These are phyloP conservation scores for Populus alba DNA, from an alignment of 345 rosid genomes.

Conservation along the genomic window DNA sequence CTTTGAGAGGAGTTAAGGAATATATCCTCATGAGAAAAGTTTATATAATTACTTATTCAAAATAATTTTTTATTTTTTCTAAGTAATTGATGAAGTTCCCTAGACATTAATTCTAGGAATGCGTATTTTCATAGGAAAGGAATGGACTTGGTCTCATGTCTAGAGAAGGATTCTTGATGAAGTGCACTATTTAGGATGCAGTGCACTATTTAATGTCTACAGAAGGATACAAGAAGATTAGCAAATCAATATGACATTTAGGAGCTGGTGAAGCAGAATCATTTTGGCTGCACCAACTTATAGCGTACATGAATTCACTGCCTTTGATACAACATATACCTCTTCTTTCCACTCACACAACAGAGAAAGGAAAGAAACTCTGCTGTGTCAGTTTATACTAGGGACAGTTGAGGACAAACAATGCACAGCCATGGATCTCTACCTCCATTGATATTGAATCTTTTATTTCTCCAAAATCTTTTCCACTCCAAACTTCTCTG, in stretches of 20 bases:
- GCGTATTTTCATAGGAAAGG: too few species aligned
- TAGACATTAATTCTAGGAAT: too few species aligned
- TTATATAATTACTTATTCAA: too few species aligned
- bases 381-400: constrained; percentile 2
- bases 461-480: constrained; percentile 23
- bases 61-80: too few species aligned
- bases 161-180: too few species aligned
- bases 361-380: neutral
- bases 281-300: neutral
- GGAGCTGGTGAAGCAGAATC: neutral
- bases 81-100: too few species aligned
- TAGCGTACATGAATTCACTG: neutral
- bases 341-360: neutral
- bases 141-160: too few species aligned
- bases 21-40: too few species aligned
- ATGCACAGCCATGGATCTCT: constrained; percentile 52
- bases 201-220: too few species aligned
- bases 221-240: too few species aligned
- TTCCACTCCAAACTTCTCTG: constrained; percentile 68
- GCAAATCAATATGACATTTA: neutral
- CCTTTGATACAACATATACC: neutral
- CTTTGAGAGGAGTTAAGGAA: too few species aligned
- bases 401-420: constrained; percentile 56
- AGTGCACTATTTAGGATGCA: too few species aligned
- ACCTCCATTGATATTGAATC: constrained; percentile 41